A percentile compares a stretch with the other conserved stretches of the same genome.
Evolutionary conservation across 2,329 filamentous ascomycete species (phyloP).

Genomic region (Fusarium pseudocircinatum): DNA sequence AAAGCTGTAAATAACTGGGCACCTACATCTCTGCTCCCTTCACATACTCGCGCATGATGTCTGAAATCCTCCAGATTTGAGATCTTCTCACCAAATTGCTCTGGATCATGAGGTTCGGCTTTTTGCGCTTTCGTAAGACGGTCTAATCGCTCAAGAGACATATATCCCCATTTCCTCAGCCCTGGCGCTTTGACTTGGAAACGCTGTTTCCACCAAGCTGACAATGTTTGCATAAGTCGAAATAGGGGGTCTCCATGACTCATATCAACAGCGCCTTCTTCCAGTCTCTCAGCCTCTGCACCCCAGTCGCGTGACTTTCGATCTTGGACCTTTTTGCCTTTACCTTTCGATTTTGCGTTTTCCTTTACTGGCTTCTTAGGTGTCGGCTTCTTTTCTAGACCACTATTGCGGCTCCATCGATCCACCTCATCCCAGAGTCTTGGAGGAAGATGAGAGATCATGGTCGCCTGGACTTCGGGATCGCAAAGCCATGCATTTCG

Average conservation of each 20-base stretch:
- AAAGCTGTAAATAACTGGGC: slow-evolving; percentile 91
- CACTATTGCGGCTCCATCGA: slow-evolving; percentile 76
- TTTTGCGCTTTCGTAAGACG: slow-evolving; percentile 77
- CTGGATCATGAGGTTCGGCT: slow-evolving; percentile 67
- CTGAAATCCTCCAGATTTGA: slow-evolving; percentile 74
- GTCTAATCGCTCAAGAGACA: slow-evolving; percentile 78
- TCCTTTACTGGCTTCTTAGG: slow-evolving; percentile 39
- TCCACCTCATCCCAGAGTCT: slow-evolving; percentile 77
- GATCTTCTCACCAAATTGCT: slow-evolving; percentile 80
- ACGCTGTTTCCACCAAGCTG: slow-evolving; percentile 86
- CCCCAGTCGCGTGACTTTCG: slow-evolving; percentile 72
- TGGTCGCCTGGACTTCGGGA: slow-evolving; percentile 74
- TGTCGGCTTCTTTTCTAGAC: slow-evolving; percentile 59
- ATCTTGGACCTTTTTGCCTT: slow-evolving; percentile 48
- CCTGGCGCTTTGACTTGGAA: slow-evolving; percentile 83
- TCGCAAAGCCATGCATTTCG: slow-evolving; percentile 89
- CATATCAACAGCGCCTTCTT: slow-evolving; percentile 77
- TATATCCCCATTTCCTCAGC: slow-evolving; percentile 89
- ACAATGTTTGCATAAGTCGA: slow-evolving; percentile 77
- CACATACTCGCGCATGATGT: slow-evolving; percentile 71
- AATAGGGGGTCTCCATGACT: slow-evolving; percentile 85
- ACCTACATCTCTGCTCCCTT: slow-evolving; percentile 87
- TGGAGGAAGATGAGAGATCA: slow-evolving; percentile 77
- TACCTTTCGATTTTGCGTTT: slow-evolving; percentile 50
- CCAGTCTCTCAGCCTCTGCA: slow-evolving; percentile 72